Base-by-base conservation (phyloP, 2,329 filamentous ascomycete genomes). In the Pseudogymnoascus destructans region DNA sequence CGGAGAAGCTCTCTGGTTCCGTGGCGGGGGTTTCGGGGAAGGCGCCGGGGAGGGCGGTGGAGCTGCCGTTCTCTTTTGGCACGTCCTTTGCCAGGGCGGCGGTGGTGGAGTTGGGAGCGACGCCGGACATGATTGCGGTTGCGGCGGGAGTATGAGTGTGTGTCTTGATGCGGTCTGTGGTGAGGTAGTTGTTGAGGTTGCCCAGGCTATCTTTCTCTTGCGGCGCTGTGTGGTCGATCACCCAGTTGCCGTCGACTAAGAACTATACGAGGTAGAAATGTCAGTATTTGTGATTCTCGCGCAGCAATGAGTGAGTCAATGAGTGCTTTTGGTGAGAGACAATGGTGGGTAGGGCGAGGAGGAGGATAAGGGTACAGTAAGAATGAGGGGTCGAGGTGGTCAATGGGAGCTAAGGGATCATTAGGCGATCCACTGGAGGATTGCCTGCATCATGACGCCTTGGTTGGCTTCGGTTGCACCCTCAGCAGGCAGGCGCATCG, bases 111-210 rank as follows among this genome's bases (percentile, higher is more conserved):
- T 80, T 77, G 59, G 88, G 85, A 33, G 81, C 79, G 60, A 81
- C 85, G 56, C 83, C 84, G 64, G 83, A 87, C 70, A 86, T 79
- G 61, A 79, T 77, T 59, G 73, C 73, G 59, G 68, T 64, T 59
- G 70, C 68, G 56, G 78, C 74, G 59, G 77, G 69, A 57, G 75
- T 73, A 2, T 49, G 19, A 55, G 69, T 67, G 63, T 74, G 71
- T 64, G 71, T 71, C 61, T 71, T 65, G 57, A 95, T 86, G 68
- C 89, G 79, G 62, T 89, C 81, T 59, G 86, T 82, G 38, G 81
- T 80, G 59, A 98, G 80, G 63, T 96, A 83, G 81, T 97, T 97
- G 79, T 97, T 97, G 67, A 90, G 77, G 79, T 92, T 95, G 67
- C 87, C 86, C 67, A 84, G 78, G 64, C 80, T 79, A 77, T 96